Percentiles rank a stretch among this genome's conserved stretches.
phyloP scores from a whole-genome alignment of 805 yeast genomes.

The Blastobotrys muscicola region DNA sequence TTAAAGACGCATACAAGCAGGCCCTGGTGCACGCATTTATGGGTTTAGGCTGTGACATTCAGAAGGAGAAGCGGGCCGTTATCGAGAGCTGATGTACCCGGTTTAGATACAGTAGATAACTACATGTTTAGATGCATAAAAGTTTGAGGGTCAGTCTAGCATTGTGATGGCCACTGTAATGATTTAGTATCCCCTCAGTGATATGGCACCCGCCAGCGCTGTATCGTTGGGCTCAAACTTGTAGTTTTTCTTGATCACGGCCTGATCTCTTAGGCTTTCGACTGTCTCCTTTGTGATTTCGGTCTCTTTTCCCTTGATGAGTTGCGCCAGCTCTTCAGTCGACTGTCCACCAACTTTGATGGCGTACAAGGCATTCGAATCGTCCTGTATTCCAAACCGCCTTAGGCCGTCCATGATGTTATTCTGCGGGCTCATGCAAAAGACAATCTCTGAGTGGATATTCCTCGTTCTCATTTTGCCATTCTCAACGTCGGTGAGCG shows the following conservation, averaged over 20 bases:
- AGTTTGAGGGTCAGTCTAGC: too few relatives aligned
- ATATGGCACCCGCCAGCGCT: slow-evolving; percentile 14
- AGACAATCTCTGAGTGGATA: slow-evolving; percentile 62
- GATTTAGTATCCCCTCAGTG: slow-evolving; percentile 15
- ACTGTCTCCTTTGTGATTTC: slow-evolving; percentile 8
- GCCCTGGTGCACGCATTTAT: slow-evolving; percentile 81
- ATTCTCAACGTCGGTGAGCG: slow-evolving; percentile 41
- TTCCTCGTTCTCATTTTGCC: slow-evolving; percentile 51
- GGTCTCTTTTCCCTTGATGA: slow-evolving; percentile 12
- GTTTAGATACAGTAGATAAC: too few relatives aligned
- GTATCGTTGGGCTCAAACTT: slow-evolving; percentile 8
- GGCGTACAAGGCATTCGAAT: slow-evolving; percentile 37
- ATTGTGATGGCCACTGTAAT: too few relatives aligned
- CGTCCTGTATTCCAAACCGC: slow-evolving; percentile 57
- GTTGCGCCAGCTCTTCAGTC: slow-evolving; percentile 9
- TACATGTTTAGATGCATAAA: too few relatives aligned
- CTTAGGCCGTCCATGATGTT: slow-evolving; percentile 57
- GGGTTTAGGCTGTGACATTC: slow-evolving; percentile 78
- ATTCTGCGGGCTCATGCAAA: slow-evolving; percentile 49
- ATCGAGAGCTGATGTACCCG: neutral
- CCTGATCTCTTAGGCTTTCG: slow-evolving; percentile 6
- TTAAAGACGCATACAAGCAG: slow-evolving; percentile 59
- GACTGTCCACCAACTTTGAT: slow-evolving; percentile 34
- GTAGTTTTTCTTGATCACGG: slow-evolving; percentile 12
- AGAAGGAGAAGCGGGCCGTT: slow-evolving; percentile 34